Evolutionary conservation across 805 yeast species (phyloP), one percentile per base, ranked within the genome.

Genomic region (Blastobotrys parvus): DNA sequence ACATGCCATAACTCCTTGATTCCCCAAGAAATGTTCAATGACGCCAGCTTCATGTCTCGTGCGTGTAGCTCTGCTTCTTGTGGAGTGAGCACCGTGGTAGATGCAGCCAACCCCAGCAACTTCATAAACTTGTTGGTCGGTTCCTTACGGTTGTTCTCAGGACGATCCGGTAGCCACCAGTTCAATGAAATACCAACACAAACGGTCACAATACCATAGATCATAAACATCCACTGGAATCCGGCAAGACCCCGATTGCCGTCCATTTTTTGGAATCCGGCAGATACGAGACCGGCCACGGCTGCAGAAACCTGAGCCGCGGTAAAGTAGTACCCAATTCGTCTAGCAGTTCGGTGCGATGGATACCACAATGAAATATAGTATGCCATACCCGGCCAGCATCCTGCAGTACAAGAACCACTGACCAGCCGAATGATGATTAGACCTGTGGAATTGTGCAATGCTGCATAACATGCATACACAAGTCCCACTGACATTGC

Each of bases 261-360:
- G 58, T 86, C 89, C 77, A 86, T 81, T 50, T 74, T 79, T 59
- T 86, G 95, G 67, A 86, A 83, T 0, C 94, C 94, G 2, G 95
- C 95, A 43, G 83, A 75, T 11, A 86, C 86, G 43, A 86, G 71
- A 33, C 95, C 95, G 6, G 89, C 88, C 6, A 78, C 90, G n/a
- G 94, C 78, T 1, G 94, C 89, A 36, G 89, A 78, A n/a, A 86
- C 60, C 62, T 86, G 95, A 1, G 95, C 94, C 17, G 95, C 95
- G 1, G 95, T 86, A 62, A 81, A 86, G 61, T 86, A 86, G 64
- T 82, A 86, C 2, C 95, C 95, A 49, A 86, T 82, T 57, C 95
- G 69, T 49, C 75, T 72, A 2, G 94, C 83, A 51, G 78, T 74
- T 46, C 92, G 69, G 38, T 82, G 78, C 41, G 79, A 74, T 2